Conservation (phyloP, 768 basidiomycete genomes). For the Serendipita sp. region DNA sequence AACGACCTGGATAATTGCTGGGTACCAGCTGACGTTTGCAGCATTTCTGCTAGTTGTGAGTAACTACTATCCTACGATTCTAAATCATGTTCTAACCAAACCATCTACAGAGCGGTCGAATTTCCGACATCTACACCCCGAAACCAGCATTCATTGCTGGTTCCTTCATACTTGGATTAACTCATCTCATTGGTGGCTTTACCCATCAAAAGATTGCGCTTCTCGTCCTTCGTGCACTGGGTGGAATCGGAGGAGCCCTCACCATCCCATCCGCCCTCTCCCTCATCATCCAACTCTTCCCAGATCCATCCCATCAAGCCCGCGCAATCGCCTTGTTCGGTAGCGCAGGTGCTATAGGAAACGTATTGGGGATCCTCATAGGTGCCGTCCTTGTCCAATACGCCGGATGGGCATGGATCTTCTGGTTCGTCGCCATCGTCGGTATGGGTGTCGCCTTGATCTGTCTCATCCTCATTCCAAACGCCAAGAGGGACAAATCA, state of each 20-base stretch:
- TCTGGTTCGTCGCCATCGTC: constrained; percentile 31
- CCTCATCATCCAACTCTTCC: constrained; percentile 29
- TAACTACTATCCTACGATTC: not conserved
- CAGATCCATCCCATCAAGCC: too few relatives aligned
- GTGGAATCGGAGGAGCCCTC: constrained; percentile 17
- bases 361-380: constrained; percentile 26
- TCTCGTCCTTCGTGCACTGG: constrained; percentile 21
- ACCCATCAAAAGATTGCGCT: constrained; percentile 19
- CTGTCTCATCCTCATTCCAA: constrained; percentile 24
- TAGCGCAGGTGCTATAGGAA: constrained; percentile 27
- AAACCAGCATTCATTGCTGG: constrained; percentile 13
- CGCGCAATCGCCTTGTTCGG: too few relatives aligned
- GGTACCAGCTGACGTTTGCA: too few relatives aligned
- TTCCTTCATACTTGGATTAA: constrained; percentile 16
- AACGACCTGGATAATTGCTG: too few relatives aligned
- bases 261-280: constrained; percentile 28
- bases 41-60: not conserved
- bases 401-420: constrained; percentile 34
- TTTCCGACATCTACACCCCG: too few relatives aligned
- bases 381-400: constrained; percentile 14
- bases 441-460: constrained; percentile 20
- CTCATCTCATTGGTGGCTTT: constrained; percentile 20
- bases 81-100: constrained; percentile 15
- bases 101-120: constrained; percentile 16
- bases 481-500: not conserved